These are phyloP conservation scores for Pseudogymnoascus sp. DNA, from an alignment of 2,329 filamentous ascomycete genomes.

Conservation along the genomic window DNA sequence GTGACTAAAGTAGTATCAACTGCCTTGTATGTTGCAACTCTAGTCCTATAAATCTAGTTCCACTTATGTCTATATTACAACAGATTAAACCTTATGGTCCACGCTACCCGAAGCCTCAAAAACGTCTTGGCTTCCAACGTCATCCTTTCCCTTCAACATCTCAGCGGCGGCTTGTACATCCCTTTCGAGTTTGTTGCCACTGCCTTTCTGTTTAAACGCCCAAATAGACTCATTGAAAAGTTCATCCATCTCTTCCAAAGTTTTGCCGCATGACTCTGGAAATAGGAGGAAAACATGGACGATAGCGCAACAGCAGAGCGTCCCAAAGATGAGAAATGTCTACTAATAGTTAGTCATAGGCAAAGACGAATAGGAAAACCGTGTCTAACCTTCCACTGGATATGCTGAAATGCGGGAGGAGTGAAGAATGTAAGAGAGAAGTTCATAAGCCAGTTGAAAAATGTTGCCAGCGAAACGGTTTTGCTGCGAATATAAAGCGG, in stretches of 20 bases:
- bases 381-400: conserved; percentile 40
- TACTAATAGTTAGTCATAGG: not conserved
- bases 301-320: conserved; percentile 59
- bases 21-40: not conserved
- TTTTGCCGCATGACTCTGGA: conserved; percentile 60
- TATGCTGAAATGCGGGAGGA: conserved; percentile 38
- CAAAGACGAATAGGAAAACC: not conserved
- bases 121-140: not conserved
- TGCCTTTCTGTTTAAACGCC: conserved; percentile 8
- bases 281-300: conserved; percentile 57
- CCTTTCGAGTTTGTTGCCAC: not conserved
- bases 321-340: conserved; percentile 64
- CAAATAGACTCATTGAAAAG: conserved; percentile 46
- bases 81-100: not conserved
- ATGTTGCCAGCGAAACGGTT: conserved; percentile 62
- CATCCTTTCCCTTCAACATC: not conserved
- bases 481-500: conserved; percentile 60
- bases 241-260: conserved; percentile 64
- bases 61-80: not conserved
- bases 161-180: not conserved
- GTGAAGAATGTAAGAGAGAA: conserved; percentile 50
- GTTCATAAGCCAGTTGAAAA: conserved; percentile 66
- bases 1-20: not conserved
- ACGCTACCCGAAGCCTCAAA: not conserved
- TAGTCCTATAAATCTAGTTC: not conserved